phyloP scores from a whole-genome alignment of 768 basidiomycete species.

The Omphalotus guepiniiformis region DNA sequence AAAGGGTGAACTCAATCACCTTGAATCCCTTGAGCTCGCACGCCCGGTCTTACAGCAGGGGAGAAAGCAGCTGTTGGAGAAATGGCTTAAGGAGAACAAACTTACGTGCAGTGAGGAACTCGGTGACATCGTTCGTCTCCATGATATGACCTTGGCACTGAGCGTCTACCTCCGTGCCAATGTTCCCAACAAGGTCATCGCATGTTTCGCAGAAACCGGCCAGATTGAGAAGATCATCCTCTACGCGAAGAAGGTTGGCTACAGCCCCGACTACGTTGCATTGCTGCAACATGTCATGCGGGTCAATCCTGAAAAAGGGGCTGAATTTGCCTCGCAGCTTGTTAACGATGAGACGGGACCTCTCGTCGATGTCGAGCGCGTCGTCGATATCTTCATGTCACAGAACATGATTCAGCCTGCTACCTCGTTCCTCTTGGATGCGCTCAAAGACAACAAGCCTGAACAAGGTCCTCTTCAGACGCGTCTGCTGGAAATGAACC shows the following conservation, averaged over 20 bases:
- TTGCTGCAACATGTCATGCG: conserved; percentile 96
- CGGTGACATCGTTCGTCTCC: conserved; percentile 90
- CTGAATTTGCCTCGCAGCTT: conserved; percentile 94
- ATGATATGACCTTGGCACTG: conserved; percentile 96
- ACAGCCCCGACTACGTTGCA: conserved; percentile 87
- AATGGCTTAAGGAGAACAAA: conserved; percentile 99
- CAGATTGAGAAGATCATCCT: conserved; percentile 98
- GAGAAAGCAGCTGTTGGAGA: conserved; percentile 94
- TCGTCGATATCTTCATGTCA: conserved; percentile 99
- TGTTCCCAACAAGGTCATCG: conserved; percentile 97
- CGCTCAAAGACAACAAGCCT: conserved; percentile 96
- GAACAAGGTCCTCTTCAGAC: conserved; percentile 97
- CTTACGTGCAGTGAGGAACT: conserved; percentile 98
- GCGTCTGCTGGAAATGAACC: conserved; percentile 95
- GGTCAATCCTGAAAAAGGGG: conserved; percentile 94
- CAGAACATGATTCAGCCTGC: conserved; percentile 99
- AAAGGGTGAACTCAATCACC: conserved; percentile 96
- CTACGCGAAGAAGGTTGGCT: conserved; percentile 96
- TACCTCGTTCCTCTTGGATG: conserved; percentile 95
- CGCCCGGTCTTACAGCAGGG: conserved; percentile 95
- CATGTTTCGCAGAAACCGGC: conserved; percentile 98
- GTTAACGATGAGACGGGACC: conserved; percentile 93
- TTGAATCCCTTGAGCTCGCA: conserved; percentile 93
- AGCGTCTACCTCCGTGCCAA: conserved; percentile 98
- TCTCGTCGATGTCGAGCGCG: conserved; percentile 89